Evolutionary conservation across 2,329 filamentous ascomycete species (phyloP), one percentile per base, ranked within the genome.

Genomic region (Aspergillus hiratsukae): DNA sequence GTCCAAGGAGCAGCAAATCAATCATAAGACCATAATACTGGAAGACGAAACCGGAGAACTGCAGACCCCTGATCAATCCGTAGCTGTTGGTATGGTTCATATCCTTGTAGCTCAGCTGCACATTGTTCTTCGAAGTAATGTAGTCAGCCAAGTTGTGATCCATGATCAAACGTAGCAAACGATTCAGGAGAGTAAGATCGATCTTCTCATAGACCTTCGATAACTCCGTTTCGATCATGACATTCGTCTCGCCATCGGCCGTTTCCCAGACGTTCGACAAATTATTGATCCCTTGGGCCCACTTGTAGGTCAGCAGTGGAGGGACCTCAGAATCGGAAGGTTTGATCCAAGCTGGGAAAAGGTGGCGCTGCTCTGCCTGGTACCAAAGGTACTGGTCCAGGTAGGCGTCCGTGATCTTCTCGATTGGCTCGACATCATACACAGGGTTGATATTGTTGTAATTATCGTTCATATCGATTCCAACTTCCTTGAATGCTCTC

Each of bases 171-270:
- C 94, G 85, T 51, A 99, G 81, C 31, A 99, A 82, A 57, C 93
- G 90, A 77, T 99, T 99, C 65, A 99, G 84, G 56, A 99, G 80
- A 0, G 94, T 99, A 60, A 99, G 79, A 78, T 99, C 94, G 60
- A 99, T 96, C 83, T 99, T 99, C 78, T 99, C 94, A 64, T 99
- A 99, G 48, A 99, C 92, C 76, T 99, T 99, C n/a, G 94, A 97
- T 3, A 99, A 79, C 66, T 97, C 90, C 0, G 95, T 99, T 78
- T 99, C 94, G 52, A 99, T 92, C 88, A 99, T 91, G 60, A 99
- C 94, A 65, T 97, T 97, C 75, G 93, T 97, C 74, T 99, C 92
- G 61, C 94, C 94, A 66, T 97, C 88, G 48, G 90, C 85, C 21
- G 90, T 89, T 68, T 95, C 90, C 94, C 94, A 99, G 28, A 99